Evolutionary conservation across 495 filamentous ascomycete genomes (phyloP).

Genomic region (Pseudevernia furfuracea): DNA sequence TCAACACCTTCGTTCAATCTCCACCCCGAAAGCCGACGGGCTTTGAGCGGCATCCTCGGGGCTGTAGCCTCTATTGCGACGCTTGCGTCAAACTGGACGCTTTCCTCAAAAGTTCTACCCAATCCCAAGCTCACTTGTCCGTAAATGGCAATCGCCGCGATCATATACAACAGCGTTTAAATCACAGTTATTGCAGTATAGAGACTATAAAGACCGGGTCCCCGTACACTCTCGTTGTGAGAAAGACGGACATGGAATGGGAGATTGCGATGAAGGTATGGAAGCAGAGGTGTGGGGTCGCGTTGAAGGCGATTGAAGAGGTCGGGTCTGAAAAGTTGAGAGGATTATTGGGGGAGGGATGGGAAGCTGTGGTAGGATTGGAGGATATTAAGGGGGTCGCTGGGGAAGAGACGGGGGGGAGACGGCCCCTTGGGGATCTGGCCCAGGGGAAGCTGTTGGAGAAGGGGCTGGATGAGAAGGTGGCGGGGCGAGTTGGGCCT

Average conservation of each 20-base stretch:
- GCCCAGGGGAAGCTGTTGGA: neutral
- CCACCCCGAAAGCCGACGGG: neutral
- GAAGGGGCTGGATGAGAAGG: neutral
- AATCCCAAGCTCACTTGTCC: neutral
- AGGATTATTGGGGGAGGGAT: neutral
- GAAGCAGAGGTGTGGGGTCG: neutral
- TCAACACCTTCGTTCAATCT: neutral
- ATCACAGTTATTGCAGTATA: neutral
- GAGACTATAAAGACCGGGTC: neutral
- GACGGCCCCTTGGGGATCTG: neutral
- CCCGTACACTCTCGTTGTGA: conserved; percentile 7
- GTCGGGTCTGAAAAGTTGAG: neutral
- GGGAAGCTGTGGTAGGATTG: neutral
- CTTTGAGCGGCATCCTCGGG: neutral
- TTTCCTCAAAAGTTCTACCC: neutral
- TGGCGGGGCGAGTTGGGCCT: neutral
- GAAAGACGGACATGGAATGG: neutral
- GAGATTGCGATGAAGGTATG: neutral
- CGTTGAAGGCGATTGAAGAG: neutral
- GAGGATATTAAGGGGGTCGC: neutral
- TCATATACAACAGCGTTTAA: neutral
- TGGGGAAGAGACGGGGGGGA: neutral
- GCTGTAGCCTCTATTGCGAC: neutral
- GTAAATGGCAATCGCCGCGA: neutral
- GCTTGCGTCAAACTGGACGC: neutral